These are phyloP conservation scores for Ceratocystiopsis minuta DNA, from an alignment of 2,329 filamentous ascomycete genomes.

Conservation along the genomic window DNA sequence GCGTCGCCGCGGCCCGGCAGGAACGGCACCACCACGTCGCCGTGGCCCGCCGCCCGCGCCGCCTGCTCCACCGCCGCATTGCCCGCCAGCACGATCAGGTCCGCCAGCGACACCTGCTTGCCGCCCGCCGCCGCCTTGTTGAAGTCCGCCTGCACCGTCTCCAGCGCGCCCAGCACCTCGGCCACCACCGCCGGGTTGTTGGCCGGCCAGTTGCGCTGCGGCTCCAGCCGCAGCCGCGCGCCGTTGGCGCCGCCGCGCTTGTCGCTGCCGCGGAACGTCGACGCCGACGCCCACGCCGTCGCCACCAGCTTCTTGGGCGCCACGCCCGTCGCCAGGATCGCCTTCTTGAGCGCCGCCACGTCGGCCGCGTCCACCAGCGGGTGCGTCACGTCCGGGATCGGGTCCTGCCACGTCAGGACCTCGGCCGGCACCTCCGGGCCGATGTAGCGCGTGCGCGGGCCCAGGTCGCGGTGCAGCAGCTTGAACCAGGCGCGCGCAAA, in stretches of 20 bases:
- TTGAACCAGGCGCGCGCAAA: conserved; percentile 71
- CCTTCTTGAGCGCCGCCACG: conserved; percentile 46
- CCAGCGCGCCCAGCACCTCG: conserved; percentile 42
- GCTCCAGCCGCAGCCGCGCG: conserved; percentile 55
- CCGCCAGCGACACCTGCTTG: conserved; percentile 59
- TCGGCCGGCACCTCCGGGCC: conserved; percentile 58
- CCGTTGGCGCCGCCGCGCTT: conserved; percentile 74
- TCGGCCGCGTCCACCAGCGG: conserved; percentile 44
- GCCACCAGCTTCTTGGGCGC: conserved; percentile 42
- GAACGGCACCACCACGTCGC: conserved; percentile 44
- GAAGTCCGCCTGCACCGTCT: conserved; percentile 48
- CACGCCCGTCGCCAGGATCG: conserved; percentile 45
- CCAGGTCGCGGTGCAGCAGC: conserved; percentile 64
- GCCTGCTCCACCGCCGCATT: conserved; percentile 56
- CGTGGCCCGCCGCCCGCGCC: conserved; percentile 18
- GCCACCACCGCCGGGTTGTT: conserved; percentile 54
- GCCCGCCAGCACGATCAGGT: conserved; percentile 62
- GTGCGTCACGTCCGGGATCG: conserved; percentile 41
- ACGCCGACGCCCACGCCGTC: conserved; percentile 51
- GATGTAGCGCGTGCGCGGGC: conserved; percentile 50
- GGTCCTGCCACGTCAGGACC: conserved; percentile 58
- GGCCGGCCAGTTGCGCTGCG: conserved; percentile 53
- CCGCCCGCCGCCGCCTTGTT: conserved; percentile 29
- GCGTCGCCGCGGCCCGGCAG: conserved; percentile 56
- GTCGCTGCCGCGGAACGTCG: conserved; percentile 56